Base-by-base conservation (phyloP, 176 grass and related monocot species). In the Pontederia crassipes region DNA sequence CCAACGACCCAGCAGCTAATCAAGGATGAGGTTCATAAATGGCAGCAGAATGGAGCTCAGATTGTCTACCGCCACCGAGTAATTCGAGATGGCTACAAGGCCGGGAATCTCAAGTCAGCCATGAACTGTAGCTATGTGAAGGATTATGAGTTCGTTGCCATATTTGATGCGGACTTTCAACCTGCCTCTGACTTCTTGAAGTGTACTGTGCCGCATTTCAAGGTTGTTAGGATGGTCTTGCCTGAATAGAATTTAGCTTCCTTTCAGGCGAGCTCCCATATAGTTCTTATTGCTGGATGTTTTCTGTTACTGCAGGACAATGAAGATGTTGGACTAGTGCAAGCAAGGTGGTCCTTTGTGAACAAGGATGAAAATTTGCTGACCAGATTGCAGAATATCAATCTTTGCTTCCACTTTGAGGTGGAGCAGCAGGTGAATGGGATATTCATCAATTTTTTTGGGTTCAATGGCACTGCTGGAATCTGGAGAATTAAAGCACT, bases 11-110 rank as follows among this genome's bases (percentile, higher is more conserved):
- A 60, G 14, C 12, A 26, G 4, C 27, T 60, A 29, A 60, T 60
- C 58, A 29, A 35, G 58, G 58, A 60, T 26, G 58, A 60, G 12
- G 58, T 60, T 11, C 12, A 60, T 3, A 60, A n/a, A 26, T 60
- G 58, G 58, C 58, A 60, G 58, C 58, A 60, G 58, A 60, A 60
- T 20, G 58, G 58, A 10, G 58, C 58, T 60, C 58, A 11, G 58
- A 60, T 60, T 15, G 11, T 60, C 12, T 60, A 60, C 28, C 58
- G 58, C 8, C 58, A 60, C 26, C 16, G 58, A 2, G 18, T 60
- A 12, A 29, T 60, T 35, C 58, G 58, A 35, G 58, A 60, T 17
- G 58, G 58, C 14, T 60, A 60, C 58, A 60, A 60, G 58, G 58
- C 58, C 5, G 58, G 58, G 10, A 60, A 60, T 29, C 58, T 60